Conservation (phyloP, 202 grass and related monocot genomes). For the Schoenoplectus tabernaemontani region DNA sequence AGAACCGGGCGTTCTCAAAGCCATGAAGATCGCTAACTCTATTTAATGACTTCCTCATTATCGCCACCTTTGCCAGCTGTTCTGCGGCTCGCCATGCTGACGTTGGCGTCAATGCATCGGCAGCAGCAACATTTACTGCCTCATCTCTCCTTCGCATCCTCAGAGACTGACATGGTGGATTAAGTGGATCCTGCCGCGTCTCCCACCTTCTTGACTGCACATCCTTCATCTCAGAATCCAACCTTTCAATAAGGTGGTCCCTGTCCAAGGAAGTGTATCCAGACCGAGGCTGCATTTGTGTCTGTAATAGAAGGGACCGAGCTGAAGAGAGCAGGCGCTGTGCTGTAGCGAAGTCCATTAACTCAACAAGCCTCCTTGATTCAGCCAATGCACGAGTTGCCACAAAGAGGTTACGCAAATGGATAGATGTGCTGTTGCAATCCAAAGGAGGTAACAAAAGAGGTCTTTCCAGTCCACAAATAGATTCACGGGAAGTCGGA, state of each 20-base stretch:
- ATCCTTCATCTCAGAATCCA: constrained; percentile 63
- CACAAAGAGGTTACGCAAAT: constrained; percentile 75
- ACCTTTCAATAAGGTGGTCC: constrained; percentile 33
- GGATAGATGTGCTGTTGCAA: constrained; percentile 17
- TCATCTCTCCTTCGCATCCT: constrained; percentile 25
- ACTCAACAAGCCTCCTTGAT: constrained; percentile 59
- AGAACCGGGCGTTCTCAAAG: constrained; percentile 95
- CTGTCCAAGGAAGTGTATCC: background rate
- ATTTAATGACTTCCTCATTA: constrained; percentile 89
- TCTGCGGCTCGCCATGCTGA: constrained; percentile 93
- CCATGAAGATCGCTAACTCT: constrained; percentile 89
- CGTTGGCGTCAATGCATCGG: constrained; percentile 65
- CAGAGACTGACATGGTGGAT: constrained; percentile 15
- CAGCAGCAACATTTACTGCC: constrained; percentile 6
- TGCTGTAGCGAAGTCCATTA: constrained; percentile 58
- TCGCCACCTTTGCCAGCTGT: constrained; percentile 95
- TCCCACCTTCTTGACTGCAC: constrained; percentile 42
- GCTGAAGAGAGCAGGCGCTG: constrained; percentile 69
- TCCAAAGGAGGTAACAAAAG: constrained; percentile 44
- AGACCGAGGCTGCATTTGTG: constrained; percentile 26
- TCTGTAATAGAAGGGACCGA: constrained; percentile 53
- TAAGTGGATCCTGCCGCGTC: background rate
- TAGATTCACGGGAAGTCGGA: constrained; percentile 39
- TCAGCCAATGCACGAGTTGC: constrained; percentile 64
- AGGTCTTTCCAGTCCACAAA: constrained; percentile 37